These are phyloP conservation scores for Physcia stellaris DNA, from an alignment of 495 filamentous ascomycete species.

Conservation along the genomic window DNA sequence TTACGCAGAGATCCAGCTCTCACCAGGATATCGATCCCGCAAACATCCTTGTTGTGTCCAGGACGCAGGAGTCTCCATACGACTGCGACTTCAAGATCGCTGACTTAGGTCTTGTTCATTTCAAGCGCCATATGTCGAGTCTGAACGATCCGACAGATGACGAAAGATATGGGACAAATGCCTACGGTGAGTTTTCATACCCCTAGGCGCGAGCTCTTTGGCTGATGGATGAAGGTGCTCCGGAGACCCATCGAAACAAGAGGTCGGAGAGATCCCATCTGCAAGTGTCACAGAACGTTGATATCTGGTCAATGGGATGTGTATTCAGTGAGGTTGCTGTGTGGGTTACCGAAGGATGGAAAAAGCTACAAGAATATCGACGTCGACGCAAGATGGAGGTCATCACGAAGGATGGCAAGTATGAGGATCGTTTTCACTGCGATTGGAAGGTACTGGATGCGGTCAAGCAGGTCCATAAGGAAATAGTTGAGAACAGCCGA, in stretches of 20 bases:
- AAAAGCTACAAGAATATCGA: slow-evolving; percentile 23
- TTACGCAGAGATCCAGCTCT: slow-evolving; percentile 12
- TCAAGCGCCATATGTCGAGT: slow-evolving; percentile 8
- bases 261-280: slow-evolving; percentile 8
- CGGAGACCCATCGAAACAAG: slow-evolving; percentile 22
- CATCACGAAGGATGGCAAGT: slow-evolving; percentile 8
- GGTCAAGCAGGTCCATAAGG: slow-evolving; percentile 18
- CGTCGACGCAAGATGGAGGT: slow-evolving; percentile 18
- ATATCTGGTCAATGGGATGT: slow-evolving; percentile 34
- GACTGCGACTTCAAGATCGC: slow-evolving; percentile 28
- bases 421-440: slow-evolving; percentile 31
- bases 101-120: slow-evolving; percentile 24
- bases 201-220: not conserved
- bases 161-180: slow-evolving; percentile 18
- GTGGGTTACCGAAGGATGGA: slow-evolving; percentile 24
- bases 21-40: slow-evolving; percentile 29
- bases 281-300: slow-evolving; percentile 16
- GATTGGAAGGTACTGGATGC: slow-evolving; percentile 19
- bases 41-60: slow-evolving; percentile 25
- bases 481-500: slow-evolving; percentile 6
- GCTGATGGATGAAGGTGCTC: slow-evolving; percentile 17
- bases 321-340: slow-evolving; percentile 30
- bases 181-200: slow-evolving; percentile 19
- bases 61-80: slow-evolving; percentile 11
- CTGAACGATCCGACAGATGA: slow-evolving; percentile 13